A percentile compares a stretch with the other conserved stretches of the same genome.
Conservation (phyloP, 345 rosid genomes). For the Xanthoceras sorbifolium region DNA sequence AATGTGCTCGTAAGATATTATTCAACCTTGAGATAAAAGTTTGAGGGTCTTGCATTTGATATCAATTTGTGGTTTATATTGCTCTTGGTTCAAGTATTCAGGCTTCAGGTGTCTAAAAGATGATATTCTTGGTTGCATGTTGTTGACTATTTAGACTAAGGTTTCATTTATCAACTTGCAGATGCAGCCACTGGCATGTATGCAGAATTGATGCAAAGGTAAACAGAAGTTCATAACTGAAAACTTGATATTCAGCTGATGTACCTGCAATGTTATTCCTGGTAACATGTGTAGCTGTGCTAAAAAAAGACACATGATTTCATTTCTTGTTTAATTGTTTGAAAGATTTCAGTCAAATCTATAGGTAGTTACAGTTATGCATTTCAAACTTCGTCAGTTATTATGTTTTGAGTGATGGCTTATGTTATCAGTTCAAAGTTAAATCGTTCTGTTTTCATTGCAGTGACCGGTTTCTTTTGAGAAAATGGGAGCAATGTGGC, state of each 20-base stretch:
- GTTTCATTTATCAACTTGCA: slow-evolving; percentile 30
- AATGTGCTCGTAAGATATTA: slow-evolving; percentile 79
- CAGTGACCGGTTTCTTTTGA: slow-evolving; percentile 68
- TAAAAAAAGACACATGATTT: background rate
- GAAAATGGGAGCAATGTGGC: slow-evolving; percentile 82
- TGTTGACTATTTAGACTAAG: slow-evolving; percentile 2
- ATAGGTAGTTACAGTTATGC: background rate
- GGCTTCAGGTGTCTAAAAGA: background rate
- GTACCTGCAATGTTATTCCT: background rate
- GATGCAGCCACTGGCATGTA: slow-evolving; percentile 95
- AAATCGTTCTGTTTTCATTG: slow-evolving; percentile 20
- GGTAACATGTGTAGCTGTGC: background rate
- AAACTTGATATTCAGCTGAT: background rate
- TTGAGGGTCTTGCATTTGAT: background rate
- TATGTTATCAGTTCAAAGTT: slow-evolving; percentile 21
- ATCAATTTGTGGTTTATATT: background rate
- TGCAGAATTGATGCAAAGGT: slow-evolving; percentile 82
- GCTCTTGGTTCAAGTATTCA: background rate
- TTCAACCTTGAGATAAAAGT: background rate
- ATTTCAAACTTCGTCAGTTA: background rate
- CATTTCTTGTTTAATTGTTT: background rate
- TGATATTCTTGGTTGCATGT: background rate
- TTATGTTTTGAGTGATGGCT: background rate
- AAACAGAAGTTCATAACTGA: background rate
- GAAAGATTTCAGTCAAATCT: background rate